Percentiles rank a stretch among this genome's conserved stretches.
Evolutionary conservation across 768 basidiomycete genomes (phyloP).

Genomic region (Pleurotus tuber-regium): DNA sequence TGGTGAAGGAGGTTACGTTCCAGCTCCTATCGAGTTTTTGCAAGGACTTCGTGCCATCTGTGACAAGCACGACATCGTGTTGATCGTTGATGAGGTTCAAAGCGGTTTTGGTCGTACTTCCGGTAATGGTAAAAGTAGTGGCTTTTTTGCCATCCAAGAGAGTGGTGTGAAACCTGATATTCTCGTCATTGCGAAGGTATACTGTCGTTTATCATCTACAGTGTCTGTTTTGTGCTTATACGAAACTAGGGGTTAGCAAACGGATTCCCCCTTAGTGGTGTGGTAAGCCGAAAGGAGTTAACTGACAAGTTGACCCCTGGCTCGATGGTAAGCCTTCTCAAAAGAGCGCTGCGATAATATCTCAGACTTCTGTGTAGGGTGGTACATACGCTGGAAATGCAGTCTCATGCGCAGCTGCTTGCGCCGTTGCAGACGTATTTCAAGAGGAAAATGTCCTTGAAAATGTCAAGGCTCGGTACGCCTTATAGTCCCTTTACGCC

Average conservation of each 20-base stretch:
- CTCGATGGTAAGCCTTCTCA: slow-evolving; percentile 55
- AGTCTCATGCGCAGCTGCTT: slow-evolving; percentile 87
- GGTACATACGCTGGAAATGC: slow-evolving; percentile 94
- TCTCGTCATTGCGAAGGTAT: slow-evolving; percentile 82
- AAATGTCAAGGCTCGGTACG: slow-evolving; percentile 73
- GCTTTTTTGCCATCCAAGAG: slow-evolving; percentile 75
- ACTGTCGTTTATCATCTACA: background rate
- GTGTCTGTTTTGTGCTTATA: slow-evolving; percentile 1
- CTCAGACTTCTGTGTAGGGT: slow-evolving; percentile 42
- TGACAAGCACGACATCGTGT: slow-evolving; percentile 79
- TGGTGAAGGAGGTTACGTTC: slow-evolving; percentile 95
- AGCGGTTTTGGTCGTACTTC: slow-evolving; percentile 81
- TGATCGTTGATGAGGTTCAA: slow-evolving; percentile 89
- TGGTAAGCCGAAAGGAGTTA: slow-evolving; percentile 77
- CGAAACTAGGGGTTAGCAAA: slow-evolving; percentile 70
- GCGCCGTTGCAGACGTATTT: slow-evolving; percentile 78
- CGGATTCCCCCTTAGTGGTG: slow-evolving; percentile 90
- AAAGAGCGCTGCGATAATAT: background rate
- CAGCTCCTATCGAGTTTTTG: slow-evolving; percentile 79
- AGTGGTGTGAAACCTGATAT: slow-evolving; percentile 88
- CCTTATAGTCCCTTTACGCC: background rate
- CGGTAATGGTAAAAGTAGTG: slow-evolving; percentile 41
- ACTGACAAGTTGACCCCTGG: slow-evolving; percentile 79
- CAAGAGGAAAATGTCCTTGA: slow-evolving; percentile 76
- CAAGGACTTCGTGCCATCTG: slow-evolving; percentile 80